Evolutionary conservation across 208 protist genomes (phyloP).

Genomic region (Leishmania guyanensis): DNA sequence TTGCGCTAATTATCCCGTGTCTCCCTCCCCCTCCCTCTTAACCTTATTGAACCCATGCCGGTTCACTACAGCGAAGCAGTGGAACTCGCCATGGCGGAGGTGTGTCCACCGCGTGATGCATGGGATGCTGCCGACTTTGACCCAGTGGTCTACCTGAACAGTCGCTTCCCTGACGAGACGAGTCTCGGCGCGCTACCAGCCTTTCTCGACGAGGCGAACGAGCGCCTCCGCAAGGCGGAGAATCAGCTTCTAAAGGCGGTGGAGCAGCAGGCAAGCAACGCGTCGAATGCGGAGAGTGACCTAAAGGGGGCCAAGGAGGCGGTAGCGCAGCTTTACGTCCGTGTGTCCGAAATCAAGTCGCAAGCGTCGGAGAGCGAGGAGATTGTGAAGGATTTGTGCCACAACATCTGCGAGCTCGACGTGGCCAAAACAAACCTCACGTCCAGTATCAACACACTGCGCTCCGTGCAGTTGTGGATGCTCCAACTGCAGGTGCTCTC

Average conservation of each 20-base stretch:
- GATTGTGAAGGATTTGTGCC: conserved; percentile 93
- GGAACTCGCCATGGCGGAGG: conserved; percentile 58
- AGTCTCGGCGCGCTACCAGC: conserved; percentile 83
- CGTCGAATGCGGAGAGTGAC: conserved; percentile 73
- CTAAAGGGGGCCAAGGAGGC: conserved; percentile 83
- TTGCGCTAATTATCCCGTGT: too few relatives aligned
- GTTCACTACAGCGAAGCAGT: conserved; percentile 11
- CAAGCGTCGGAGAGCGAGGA: conserved; percentile 93
- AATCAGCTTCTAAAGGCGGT: conserved; percentile 91
- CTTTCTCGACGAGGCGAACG: conserved; percentile 81
- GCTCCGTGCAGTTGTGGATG: conserved; percentile 93
- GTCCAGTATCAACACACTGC: conserved; percentile 90
- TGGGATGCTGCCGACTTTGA: conserved; percentile 90
- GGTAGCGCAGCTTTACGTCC: conserved; percentile 87
- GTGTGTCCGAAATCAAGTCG: conserved; percentile 89
- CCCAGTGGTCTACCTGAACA: conserved; percentile 94
- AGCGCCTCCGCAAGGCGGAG: conserved; percentile 87
- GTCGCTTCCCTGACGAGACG: conserved; percentile 89
- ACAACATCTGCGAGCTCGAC: conserved; percentile 94
- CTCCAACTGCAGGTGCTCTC: conserved; percentile 87
- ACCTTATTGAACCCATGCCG: conserved; percentile 23
- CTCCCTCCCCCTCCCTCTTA: neutral
- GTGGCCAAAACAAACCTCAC: conserved; percentile 95
- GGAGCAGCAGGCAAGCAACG: conserved; percentile 86
- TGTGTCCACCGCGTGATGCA: conserved; percentile 77